These are phyloP conservation scores for Alternaria sp. DNA, from an alignment of 2,329 filamentous ascomycete species.

Conservation along the genomic window DNA sequence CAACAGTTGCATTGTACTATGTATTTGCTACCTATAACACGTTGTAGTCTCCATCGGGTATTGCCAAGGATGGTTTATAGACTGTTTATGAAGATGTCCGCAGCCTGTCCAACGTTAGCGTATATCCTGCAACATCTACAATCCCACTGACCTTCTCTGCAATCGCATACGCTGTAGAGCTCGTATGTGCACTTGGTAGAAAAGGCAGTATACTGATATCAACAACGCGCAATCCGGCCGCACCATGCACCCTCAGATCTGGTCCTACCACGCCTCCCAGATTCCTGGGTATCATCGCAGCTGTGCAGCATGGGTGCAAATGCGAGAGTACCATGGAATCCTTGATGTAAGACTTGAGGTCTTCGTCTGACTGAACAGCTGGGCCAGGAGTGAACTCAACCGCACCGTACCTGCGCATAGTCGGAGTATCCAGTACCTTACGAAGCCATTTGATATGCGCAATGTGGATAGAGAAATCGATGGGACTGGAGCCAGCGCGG, in stretches of 20 bases:
- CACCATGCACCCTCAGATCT: conserved; percentile 6
- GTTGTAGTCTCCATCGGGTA: too few relatives aligned
- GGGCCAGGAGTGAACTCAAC: conserved; percentile 4
- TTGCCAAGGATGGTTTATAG: background rate
- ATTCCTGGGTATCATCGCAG: conserved; percentile 3
- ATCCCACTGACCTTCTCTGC: conserved; percentile 1
- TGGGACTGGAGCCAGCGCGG: conserved; percentile 34
- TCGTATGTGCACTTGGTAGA: conserved; percentile 4
- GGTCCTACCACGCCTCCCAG: conserved; percentile 1
- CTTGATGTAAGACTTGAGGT: conserved; percentile 1
- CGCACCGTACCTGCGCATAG: conserved; percentile 3
- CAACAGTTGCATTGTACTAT: background rate
- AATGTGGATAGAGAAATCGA: conserved; percentile 24
- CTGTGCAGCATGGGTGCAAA: conserved; percentile 15
- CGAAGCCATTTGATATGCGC: conserved; percentile 6
- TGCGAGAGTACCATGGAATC: conserved; percentile 2
- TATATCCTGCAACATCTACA: background rate
- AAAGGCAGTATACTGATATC: conserved; percentile 12
- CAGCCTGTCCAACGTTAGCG: background rate
- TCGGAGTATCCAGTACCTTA: background rate
- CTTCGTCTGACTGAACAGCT: conserved; percentile 5
- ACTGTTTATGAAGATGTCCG: background rate
- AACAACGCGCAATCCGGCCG: background rate
- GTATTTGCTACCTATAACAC: background rate
- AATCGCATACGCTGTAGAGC: conserved; percentile 7